These are phyloP conservation scores for Globisporangium camurandrum DNA, from an alignment of 352 stramenopile species.

Conservation along the genomic window DNA sequence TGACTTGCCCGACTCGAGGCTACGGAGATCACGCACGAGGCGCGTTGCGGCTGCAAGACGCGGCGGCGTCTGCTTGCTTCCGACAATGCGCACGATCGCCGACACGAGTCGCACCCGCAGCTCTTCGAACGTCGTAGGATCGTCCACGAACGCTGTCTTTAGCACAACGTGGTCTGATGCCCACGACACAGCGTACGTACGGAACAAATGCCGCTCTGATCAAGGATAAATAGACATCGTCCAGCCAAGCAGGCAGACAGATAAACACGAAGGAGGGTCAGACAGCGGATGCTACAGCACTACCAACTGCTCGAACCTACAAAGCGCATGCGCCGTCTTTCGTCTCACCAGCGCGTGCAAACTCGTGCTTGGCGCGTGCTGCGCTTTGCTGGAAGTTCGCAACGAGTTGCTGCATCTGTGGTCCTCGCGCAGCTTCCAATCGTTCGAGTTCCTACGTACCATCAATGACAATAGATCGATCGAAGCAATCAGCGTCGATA, in stretches of 20 bases:
- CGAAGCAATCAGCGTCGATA: neutral
- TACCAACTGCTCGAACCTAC: neutral
- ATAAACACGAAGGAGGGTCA: neutral
- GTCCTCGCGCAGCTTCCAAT: slow-evolving; percentile 30
- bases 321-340: no score
- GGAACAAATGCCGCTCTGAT: slow-evolving; percentile 44
- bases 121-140: slow-evolving; percentile 56
- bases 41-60: slow-evolving; percentile 42
- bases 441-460: slow-evolving; percentile 38
- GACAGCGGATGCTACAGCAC: neutral
- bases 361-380: slow-evolving; percentile 42
- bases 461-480: neutral
- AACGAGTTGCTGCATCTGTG: slow-evolving; percentile 32
- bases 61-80: slow-evolving; percentile 49
- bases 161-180: slow-evolving; percentile 27
- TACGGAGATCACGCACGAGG: slow-evolving; percentile 35
- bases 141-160: slow-evolving; percentile 28
- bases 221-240: no score
- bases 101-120: slow-evolving; percentile 56
- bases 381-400: slow-evolving; percentile 37
- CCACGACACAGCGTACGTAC: slow-evolving; percentile 29
- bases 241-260: neutral
- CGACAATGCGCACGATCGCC: slow-evolving; percentile 38
- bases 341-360: slow-evolving; percentile 31
- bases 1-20: slow-evolving; percentile 53